Evolutionary conservation across 2,329 filamentous ascomycete genomes (phyloP).

Genomic region (Dactylonectria macrodidyma): DNA sequence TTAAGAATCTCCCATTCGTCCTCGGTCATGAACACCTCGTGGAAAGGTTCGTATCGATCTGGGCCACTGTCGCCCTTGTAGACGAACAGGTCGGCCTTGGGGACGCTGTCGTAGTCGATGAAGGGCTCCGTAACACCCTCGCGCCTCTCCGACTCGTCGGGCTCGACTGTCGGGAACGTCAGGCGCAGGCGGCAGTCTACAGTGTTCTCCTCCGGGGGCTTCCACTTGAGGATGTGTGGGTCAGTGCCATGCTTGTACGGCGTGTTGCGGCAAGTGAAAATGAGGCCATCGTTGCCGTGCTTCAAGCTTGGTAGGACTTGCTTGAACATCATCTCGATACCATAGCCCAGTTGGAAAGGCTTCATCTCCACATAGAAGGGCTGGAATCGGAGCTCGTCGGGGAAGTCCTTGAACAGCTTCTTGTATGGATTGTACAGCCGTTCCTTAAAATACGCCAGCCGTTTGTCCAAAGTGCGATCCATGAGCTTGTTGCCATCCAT

Average conservation of each 20-base stretch:
- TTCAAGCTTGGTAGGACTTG: conserved; percentile 86
- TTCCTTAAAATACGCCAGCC: conserved; percentile 88
- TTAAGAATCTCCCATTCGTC: conserved; percentile 91
- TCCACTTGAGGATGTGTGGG: conserved; percentile 96
- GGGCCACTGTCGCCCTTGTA: conserved; percentile 71
- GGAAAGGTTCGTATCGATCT: conserved; percentile 75
- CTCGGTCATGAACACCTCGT: conserved; percentile 77
- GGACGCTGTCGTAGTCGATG: conserved; percentile 85
- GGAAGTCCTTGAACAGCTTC: conserved; percentile 74
- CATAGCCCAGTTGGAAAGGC: conserved; percentile 90
- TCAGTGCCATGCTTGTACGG: conserved; percentile 93
- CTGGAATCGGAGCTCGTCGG: conserved; percentile 78
- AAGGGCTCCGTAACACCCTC: conserved; percentile 76
- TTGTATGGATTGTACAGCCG: conserved; percentile 81
- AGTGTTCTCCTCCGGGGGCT: conserved; percentile 94
- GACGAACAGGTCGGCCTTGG: conserved; percentile 80
- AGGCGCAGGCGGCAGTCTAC: conserved; percentile 91
- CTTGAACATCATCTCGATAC: conserved; percentile 91
- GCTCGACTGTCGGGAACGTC: conserved; percentile 80
- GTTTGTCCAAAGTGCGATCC: conserved; percentile 87
- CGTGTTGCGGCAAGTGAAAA: conserved; percentile 94
- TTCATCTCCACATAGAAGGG: conserved; percentile 91
- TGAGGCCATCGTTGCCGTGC: conserved; percentile 96
- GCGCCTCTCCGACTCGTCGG: conserved; percentile 76
- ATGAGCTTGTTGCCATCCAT: conserved; percentile 84